Evolutionary conservation across 2,329 filamentous ascomycete genomes (phyloP).

Genomic region (Calonectria pseudoturangicola): DNA sequence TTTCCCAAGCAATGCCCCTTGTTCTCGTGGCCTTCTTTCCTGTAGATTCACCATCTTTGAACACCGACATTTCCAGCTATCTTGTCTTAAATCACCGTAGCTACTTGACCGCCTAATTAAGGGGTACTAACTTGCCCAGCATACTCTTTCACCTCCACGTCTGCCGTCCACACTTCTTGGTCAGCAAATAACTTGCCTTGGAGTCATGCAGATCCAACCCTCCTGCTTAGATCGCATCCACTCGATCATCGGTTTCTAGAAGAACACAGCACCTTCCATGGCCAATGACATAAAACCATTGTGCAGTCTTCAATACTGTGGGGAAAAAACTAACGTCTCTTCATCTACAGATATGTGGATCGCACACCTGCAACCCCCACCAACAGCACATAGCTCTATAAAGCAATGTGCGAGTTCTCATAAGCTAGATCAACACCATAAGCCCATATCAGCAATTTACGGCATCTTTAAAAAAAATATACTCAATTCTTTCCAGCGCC

Average conservation of each 20-base stretch:
- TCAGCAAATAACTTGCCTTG: not conserved
- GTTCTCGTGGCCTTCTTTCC: not conserved
- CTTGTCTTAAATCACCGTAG: not conserved
- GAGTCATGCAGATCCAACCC: not conserved
- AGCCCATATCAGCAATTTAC: not conserved
- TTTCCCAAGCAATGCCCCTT: not conserved
- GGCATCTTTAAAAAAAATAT: not conserved
- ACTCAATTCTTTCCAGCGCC: constrained; percentile 25
- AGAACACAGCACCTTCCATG: not conserved
- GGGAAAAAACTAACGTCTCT: not conserved
- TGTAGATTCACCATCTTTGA: not conserved
- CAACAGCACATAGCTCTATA: no score
- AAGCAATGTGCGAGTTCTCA: no score
- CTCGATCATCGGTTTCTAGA: not conserved
- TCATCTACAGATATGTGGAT: constrained; percentile 25
- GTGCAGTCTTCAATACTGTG: not conserved
- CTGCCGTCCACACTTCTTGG: not conserved
- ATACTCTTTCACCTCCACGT: not conserved
- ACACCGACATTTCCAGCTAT: not conserved
- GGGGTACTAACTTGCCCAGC: not conserved
- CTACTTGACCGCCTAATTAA: not conserved
- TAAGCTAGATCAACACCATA: not conserved
- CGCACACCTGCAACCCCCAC: constrained; percentile 35
- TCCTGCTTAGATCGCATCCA: not conserved
- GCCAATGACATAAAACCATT: not conserved